A percentile compares a stretch with the other conserved stretches of the same genome.
Conservation (phyloP, 176 grass and related monocot genomes). For the Stipa capillata region DNA sequence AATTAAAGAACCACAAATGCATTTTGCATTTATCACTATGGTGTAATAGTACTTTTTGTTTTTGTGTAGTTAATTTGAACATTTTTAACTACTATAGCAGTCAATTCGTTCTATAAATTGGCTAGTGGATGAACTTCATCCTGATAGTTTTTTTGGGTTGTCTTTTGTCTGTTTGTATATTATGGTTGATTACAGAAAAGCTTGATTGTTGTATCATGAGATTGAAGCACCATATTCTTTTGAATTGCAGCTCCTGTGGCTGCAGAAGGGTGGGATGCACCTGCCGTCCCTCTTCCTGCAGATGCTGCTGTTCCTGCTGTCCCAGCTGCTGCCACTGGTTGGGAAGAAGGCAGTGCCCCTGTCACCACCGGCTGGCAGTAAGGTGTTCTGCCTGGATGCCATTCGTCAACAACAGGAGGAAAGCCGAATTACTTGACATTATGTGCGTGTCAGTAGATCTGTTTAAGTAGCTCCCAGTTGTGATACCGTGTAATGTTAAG, state of each 20-base stretch:
- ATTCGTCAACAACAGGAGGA: background rate
- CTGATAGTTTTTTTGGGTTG: background rate
- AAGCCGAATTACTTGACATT: background rate
- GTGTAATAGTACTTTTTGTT: background rate
- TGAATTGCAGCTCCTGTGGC: slow-evolving; percentile 33
- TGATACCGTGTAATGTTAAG: slow-evolving; percentile 11
- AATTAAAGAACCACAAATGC: background rate
- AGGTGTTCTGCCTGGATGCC: background rate
- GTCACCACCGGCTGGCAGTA: slow-evolving; percentile 36
- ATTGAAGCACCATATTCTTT: background rate
- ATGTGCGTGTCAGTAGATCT: slow-evolving; percentile 15
- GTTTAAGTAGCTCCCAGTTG: slow-evolving; percentile 14
- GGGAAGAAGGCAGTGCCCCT: slow-evolving; percentile 33
- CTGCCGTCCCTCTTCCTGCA: background rate
- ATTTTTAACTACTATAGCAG: background rate
- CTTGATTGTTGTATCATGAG: background rate
- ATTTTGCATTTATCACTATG: background rate
- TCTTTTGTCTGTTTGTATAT: background rate
- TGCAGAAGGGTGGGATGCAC: slow-evolving; percentile 37
- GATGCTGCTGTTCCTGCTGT: background rate
- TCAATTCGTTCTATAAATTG: background rate
- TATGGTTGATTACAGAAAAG: background rate
- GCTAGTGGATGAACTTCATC: too few relatives aligned
- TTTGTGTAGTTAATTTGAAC: background rate
- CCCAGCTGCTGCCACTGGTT: slow-evolving; percentile 10